Evolutionary conservation across 495 filamentous ascomycete genomes (phyloP).

Genomic region (Aeminium ludgeri): DNA sequence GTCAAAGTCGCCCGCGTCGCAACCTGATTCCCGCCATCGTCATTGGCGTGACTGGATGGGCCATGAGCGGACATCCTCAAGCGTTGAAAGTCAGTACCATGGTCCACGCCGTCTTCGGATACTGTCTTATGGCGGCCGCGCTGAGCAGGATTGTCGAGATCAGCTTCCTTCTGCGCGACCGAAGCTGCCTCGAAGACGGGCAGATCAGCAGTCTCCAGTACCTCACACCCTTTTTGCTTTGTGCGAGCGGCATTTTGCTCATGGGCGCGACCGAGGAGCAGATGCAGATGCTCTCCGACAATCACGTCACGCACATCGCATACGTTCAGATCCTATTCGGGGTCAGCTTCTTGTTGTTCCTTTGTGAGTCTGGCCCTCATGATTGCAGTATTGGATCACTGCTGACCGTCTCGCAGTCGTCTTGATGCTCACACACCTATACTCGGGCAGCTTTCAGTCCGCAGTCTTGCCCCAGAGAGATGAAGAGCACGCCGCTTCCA

Average conservation of each 20-base stretch:
- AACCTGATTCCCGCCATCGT: conserved; percentile 88
- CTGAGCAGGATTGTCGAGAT: conserved; percentile 77
- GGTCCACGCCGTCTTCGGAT: conserved; percentile 82
- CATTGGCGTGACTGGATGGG: conserved; percentile 81
- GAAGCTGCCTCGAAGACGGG: conserved; percentile 22
- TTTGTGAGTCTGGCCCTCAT: conserved; percentile 38
- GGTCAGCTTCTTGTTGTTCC: conserved; percentile 74
- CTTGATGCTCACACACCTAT: conserved; percentile 67
- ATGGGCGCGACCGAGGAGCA: conserved; percentile 97
- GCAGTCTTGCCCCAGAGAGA: conserved; percentile 20
- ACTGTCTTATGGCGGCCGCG: conserved; percentile 85
- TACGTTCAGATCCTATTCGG: conserved; percentile 85
- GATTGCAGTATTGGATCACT: too few relatives aligned
- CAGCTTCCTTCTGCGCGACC: conserved; percentile 65
- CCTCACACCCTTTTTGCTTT: conserved; percentile 74
- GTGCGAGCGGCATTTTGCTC: conserved; percentile 87
- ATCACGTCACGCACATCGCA: conserved; percentile 68
- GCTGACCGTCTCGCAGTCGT: conserved; percentile 37
- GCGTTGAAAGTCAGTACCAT: conserved; percentile 63
- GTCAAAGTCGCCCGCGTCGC: conserved; percentile 66
- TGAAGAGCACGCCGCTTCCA: conserved; percentile 21
- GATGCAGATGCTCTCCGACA: conserved; percentile 55
- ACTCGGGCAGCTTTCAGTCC: conserved; percentile 43
- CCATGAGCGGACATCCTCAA: conserved; percentile 82
- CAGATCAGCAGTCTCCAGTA: conserved; percentile 83